Evolutionary conservation across 768 basidiomycete species (phyloP).

Genomic region (Termitomyces sp.): DNA sequence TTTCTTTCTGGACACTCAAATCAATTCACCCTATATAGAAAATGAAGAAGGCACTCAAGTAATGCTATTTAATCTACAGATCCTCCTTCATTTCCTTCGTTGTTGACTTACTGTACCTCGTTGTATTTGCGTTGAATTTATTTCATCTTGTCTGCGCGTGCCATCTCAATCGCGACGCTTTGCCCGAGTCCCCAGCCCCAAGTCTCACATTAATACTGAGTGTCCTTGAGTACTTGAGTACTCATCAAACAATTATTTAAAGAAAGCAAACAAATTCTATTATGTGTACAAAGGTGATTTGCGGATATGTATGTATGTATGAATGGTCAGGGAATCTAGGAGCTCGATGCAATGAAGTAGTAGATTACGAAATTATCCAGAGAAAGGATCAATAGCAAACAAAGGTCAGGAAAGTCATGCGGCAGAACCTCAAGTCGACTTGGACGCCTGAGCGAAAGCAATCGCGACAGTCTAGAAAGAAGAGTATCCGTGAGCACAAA

Average conservation of each 20-base stretch:
- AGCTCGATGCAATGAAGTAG: constrained; percentile 3
- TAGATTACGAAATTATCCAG: constrained; percentile 11
- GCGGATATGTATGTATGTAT: constrained; percentile 4
- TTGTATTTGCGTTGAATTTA: neutral
- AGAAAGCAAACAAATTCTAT: constrained; percentile 14
- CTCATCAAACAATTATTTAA: neutral
- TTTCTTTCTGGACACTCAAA: neutral
- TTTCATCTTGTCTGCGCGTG: neutral
- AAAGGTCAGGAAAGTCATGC: neutral
- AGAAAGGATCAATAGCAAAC: constrained; percentile 10
- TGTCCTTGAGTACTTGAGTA: no score
- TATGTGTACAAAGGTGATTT: constrained; percentile 9
- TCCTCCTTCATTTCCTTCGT: neutral
- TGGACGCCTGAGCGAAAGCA: constrained; percentile 79
- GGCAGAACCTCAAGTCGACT: constrained; percentile 23
- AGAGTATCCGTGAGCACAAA: constrained; percentile 12
- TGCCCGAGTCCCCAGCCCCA: no score
- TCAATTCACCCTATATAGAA: constrained; percentile 38
- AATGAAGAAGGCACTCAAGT: constrained; percentile 83
- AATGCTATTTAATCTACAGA: constrained; percentile 9
- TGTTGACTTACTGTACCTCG: neutral
- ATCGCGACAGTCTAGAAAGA: constrained; percentile 69
- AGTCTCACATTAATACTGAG: no score
- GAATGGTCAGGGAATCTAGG: constrained; percentile 8
- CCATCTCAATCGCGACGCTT: no score